phyloP scores from a whole-genome alignment of 257 asterid species.

The Petunia secreta region DNA sequence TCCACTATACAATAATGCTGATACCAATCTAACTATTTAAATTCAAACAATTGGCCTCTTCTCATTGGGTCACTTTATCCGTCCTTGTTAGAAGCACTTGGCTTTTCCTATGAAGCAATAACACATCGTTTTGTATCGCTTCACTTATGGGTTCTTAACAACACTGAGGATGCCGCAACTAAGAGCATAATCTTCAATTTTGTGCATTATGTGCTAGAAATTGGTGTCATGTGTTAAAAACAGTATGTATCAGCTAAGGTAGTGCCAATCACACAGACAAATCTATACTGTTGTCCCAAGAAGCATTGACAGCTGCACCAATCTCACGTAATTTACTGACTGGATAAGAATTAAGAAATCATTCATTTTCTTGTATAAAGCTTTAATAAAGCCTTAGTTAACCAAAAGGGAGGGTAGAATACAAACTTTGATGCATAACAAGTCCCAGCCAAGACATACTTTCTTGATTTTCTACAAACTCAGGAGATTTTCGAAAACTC shows the following conservation, averaged over 20 bases:
- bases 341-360: background rate
- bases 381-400: background rate
- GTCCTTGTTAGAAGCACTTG: too few relatives aligned
- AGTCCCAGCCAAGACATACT: slow-evolving; percentile 8
- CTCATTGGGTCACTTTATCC: too few relatives aligned
- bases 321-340: slow-evolving; percentile 15
- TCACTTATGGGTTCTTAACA: too few relatives aligned
- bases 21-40: too few relatives aligned
- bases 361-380: background rate
- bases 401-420: slow-evolving; percentile 3
- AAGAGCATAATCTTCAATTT: background rate
- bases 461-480: slow-evolving; percentile 9
- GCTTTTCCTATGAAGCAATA: too few relatives aligned
- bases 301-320: slow-evolving; percentile 10
- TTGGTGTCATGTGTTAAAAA: background rate
- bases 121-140: too few relatives aligned
- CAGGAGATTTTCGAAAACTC: background rate
- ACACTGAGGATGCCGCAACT: background rate
- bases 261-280: background rate
- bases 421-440: background rate
- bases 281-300: background rate
- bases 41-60: too few relatives aligned
- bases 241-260: slow-evolving; percentile 2
- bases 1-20: too few relatives aligned
- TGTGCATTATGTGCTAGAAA: slow-evolving; percentile 10